phyloP scores from a whole-genome alignment of 305 asterid species.

The Fraxinus paxiana region DNA sequence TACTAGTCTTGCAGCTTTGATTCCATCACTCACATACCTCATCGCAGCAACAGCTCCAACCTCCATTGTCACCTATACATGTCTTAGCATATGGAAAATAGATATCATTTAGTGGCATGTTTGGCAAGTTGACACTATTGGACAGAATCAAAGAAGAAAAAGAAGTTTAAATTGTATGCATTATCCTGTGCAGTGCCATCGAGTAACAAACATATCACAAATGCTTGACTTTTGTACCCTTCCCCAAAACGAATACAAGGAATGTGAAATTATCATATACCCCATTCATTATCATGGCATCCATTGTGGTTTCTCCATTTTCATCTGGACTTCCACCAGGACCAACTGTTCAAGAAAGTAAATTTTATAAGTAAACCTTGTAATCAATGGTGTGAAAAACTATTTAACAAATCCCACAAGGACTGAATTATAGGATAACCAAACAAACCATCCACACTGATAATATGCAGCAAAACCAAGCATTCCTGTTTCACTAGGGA shows the following conservation, averaged over 20 bases:
- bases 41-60: slow-evolving; percentile 97
- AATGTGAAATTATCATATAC: slow-evolving; percentile 33
- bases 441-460: neutral
- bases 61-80: slow-evolving; percentile 86
- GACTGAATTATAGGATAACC: neutral
- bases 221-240: slow-evolving; percentile 4
- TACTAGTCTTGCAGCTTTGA: slow-evolving; percentile 76
- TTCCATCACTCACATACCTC: slow-evolving; percentile 81
- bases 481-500: neutral
- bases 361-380: neutral
- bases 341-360: slow-evolving; percentile 59
- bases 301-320: slow-evolving; percentile 92
- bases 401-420: neutral
- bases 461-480: neutral
- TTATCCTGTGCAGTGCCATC: neutral
- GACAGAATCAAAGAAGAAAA: neutral
- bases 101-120: neutral
- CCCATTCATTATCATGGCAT: slow-evolving; percentile 96
- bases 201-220: slow-evolving; percentile 9
- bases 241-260: slow-evolving; percentile 10
- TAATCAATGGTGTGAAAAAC: neutral
- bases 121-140: neutral
- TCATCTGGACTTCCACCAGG: slow-evolving; percentile 99
- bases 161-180: neutral
- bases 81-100: slow-evolving; percentile 47